Base-by-base conservation (phyloP, 2,329 filamentous ascomycete species). In the Diaporthe ilicicola region DNA sequence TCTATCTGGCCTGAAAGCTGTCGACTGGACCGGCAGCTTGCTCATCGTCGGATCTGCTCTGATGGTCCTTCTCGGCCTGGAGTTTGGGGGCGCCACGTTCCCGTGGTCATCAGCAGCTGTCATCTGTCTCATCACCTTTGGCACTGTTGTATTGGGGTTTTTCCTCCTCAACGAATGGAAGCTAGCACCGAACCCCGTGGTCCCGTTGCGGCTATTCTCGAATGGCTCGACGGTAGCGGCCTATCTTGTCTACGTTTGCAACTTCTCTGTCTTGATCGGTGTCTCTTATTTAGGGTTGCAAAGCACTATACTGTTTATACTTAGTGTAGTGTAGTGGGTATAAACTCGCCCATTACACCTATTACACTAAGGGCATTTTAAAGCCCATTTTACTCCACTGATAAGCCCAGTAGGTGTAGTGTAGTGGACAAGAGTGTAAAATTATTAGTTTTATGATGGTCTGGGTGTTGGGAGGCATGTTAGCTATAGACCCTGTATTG, bases 11-110 rank as follows among this genome's bases (percentile, higher is more conserved):
- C 81, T 94, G 6, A 85, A 87, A 39, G 91, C 91, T 22, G 84
- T 90, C 55, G 88, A 90, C 79, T 90, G 88, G 88, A 73, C 83
- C 0, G 87, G 87, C 44, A 87, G 84, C 70, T 17, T 86, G 5
- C 81, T 87, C 37, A 89, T 97, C 78, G 87, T 95, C 29, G 92
- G 92, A 51, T 93, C 92, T 24, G 95, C 93, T 0, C 84, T 97
- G 24, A 95, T 97, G 93, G 86, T 97, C 74, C 88, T 97, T 4
- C 89, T 97, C 51, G 95, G 94, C 0, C 88, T 97, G 13, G 92
- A 97, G 77, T 94, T 95, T 73, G 95, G 94, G 68, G 94, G 94
- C 61, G 88, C 94, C 65, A 85, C 86, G 27, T 89, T 89, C 74
- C 92, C 94, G 1, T 97, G 94, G 94, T 81, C 82, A 66, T 95